Percentiles rank a stretch among this genome's conserved stretches.
Evolutionary conservation across 495 filamentous ascomycete species (phyloP).

Genomic region (Penicillium lagena): DNA sequence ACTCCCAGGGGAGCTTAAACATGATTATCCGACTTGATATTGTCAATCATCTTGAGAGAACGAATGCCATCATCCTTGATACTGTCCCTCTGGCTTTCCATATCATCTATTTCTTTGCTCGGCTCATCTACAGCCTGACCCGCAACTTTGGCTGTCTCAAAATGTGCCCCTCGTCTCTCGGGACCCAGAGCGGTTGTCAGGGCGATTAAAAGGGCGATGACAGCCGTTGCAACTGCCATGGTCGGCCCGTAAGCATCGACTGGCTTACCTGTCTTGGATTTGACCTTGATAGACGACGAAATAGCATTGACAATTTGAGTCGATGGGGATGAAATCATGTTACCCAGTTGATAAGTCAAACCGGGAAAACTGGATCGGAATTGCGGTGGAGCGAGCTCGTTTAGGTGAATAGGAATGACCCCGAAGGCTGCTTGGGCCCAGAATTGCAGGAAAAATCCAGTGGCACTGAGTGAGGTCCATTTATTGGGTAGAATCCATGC

Average conservation of each 20-base stretch:
- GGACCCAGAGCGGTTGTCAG: constrained; percentile 46
- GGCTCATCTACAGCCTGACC: too few species aligned
- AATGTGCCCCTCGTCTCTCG: constrained; percentile 62
- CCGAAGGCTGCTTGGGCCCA: constrained; percentile 76
- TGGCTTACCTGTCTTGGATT: constrained; percentile 32
- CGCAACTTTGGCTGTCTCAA: too few species aligned
- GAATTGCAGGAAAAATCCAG: constrained; percentile 73
- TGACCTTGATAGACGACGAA: constrained; percentile 49
- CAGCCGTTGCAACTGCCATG: constrained; percentile 65
- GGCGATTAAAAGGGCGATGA: constrained; percentile 58
- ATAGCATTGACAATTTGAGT: constrained; percentile 67
- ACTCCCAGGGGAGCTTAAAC: too few species aligned
- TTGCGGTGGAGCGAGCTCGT: constrained; percentile 67
- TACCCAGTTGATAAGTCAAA: constrained; percentile 65
- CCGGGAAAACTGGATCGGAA: constrained; percentile 55
- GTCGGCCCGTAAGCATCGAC: constrained; percentile 62
- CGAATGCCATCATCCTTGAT: too few species aligned
- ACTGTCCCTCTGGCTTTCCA: too few species aligned
- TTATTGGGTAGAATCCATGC: constrained; percentile 63
- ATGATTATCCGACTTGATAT: too few species aligned
- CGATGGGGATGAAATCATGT: constrained; percentile 68
- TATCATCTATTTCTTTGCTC: too few species aligned
- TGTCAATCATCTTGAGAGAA: too few species aligned
- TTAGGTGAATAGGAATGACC: constrained; percentile 71
- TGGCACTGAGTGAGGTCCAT: constrained; percentile 52